Percentiles rank a stretch among this genome's conserved stretches.
phyloP scores from a whole-genome alignment of 495 filamentous ascomycete species.

The Hypoxylon lenormandii region DNA sequence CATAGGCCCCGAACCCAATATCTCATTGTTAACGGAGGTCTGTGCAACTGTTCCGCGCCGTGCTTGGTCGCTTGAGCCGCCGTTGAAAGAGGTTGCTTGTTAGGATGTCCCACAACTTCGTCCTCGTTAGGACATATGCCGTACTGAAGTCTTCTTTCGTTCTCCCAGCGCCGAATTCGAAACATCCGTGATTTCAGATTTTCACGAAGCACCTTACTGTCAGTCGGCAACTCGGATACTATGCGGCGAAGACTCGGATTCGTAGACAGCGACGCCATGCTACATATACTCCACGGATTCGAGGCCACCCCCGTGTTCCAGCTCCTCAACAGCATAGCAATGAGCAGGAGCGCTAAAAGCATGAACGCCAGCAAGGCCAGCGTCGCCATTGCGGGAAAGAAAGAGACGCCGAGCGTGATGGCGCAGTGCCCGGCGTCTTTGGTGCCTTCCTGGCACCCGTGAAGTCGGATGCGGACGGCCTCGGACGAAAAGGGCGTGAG shows the following conservation, averaged over 20 bases:
- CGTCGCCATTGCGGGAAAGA: slow-evolving; percentile 42
- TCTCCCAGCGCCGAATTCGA: slow-evolving; percentile 41
- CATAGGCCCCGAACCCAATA: slow-evolving; percentile 48
- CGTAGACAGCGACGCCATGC: slow-evolving; percentile 49
- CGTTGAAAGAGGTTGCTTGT: slow-evolving; percentile 22
- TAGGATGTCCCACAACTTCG: neutral
- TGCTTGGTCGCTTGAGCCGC: neutral
- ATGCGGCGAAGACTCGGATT: slow-evolving; percentile 25
- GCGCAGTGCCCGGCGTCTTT: slow-evolving; percentile 46
- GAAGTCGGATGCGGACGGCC: slow-evolving; percentile 53
- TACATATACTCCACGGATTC: slow-evolving; percentile 54
- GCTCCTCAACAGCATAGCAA: slow-evolving; percentile 35
- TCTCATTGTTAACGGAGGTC: slow-evolving; percentile 50
- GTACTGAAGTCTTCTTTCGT: slow-evolving; percentile 44
- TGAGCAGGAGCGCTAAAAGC: slow-evolving; percentile 40
- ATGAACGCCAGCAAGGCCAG: slow-evolving; percentile 46
- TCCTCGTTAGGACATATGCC: slow-evolving; percentile 46
- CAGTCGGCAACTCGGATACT: neutral
- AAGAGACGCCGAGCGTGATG: slow-evolving; percentile 49
- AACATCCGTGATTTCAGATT: slow-evolving; percentile 35
- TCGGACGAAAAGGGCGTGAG: slow-evolving; percentile 53
- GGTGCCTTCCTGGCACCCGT: slow-evolving; percentile 48
- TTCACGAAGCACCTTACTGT: slow-evolving; percentile 27
- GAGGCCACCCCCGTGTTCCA: slow-evolving; percentile 50
- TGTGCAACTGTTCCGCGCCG: slow-evolving; percentile 4